phyloP scores from a whole-genome alignment of 306 rosid species.

The Myrica gale region DNA sequence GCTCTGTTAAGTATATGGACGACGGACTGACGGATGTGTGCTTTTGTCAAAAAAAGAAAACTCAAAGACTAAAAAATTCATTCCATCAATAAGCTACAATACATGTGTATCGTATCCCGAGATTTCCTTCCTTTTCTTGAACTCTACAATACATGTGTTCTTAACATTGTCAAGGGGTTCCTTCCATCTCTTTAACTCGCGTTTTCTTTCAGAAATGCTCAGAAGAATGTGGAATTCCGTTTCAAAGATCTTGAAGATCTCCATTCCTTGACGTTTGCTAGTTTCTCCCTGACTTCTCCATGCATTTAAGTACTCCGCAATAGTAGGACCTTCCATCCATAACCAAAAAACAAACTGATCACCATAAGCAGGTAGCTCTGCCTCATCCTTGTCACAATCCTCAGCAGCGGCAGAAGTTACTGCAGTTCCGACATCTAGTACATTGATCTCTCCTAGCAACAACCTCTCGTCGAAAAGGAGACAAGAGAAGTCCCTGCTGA shows the following conservation, averaged over 20 bases:
- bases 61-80: no score
- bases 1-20: no score
- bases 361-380: no score
- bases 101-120: not conserved
- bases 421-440: not conserved
- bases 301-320: not conserved
- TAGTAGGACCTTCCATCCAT: not conserved
- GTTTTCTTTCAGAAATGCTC: not conserved
- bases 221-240: not conserved
- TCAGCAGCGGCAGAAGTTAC: no score
- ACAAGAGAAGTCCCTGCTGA: not conserved
- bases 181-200: not conserved
- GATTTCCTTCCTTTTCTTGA: not conserved
- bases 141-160: not conserved
- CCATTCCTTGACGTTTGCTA: not conserved
- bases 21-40: no score
- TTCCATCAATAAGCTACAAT: no score
- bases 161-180: not conserved
- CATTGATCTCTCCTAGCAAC: not conserved
- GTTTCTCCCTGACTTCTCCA: not conserved
- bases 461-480: not conserved
- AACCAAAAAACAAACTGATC: not conserved
- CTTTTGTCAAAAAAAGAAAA: no score
- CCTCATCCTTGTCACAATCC: no score
- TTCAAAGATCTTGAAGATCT: not conserved